phyloP scores from a whole-genome alignment of 345 rosid genomes.

The Noccaea caerulescens region DNA sequence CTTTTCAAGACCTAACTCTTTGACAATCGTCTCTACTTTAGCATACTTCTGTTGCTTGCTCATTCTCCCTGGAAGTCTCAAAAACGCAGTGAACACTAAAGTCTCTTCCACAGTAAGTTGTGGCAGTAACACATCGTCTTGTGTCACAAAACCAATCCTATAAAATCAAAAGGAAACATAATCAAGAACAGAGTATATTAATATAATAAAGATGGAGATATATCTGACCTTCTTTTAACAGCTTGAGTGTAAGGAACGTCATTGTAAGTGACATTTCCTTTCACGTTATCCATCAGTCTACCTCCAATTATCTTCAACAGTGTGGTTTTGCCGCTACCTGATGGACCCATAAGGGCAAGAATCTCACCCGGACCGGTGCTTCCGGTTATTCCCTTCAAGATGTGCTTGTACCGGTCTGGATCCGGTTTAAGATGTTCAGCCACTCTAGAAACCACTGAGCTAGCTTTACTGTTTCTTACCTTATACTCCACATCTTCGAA shows the following conservation, averaged over 20 bases:
- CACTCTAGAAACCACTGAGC: background rate
- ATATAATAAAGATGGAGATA: background rate
- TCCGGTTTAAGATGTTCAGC: background rate
- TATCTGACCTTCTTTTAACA: background rate
- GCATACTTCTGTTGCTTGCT: background rate
- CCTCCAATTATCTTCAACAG: constrained; percentile 1
- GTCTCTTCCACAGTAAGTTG: background rate
- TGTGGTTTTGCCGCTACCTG: constrained; percentile 2
- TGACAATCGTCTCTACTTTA: background rate
- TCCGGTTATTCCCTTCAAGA: background rate
- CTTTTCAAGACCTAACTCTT: background rate
- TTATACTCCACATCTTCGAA: background rate
- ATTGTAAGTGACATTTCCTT: background rate
- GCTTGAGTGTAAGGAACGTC: background rate
- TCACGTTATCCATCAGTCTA: background rate
- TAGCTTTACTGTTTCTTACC: background rate
- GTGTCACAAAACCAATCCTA: constrained; percentile 1
- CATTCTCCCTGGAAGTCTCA: background rate
- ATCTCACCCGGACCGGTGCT: constrained; percentile 3
- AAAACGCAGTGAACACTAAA: background rate
- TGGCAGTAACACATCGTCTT: background rate
- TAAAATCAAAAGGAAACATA: background rate
- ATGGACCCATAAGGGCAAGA: constrained; percentile 2
- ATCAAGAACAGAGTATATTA: background rate
- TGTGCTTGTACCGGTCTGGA: background rate